Evolutionary conservation across 2,329 filamentous ascomycete genomes (phyloP), one percentile per base, ranked within the genome.

Genomic region (Pyrenophora graminea): DNA sequence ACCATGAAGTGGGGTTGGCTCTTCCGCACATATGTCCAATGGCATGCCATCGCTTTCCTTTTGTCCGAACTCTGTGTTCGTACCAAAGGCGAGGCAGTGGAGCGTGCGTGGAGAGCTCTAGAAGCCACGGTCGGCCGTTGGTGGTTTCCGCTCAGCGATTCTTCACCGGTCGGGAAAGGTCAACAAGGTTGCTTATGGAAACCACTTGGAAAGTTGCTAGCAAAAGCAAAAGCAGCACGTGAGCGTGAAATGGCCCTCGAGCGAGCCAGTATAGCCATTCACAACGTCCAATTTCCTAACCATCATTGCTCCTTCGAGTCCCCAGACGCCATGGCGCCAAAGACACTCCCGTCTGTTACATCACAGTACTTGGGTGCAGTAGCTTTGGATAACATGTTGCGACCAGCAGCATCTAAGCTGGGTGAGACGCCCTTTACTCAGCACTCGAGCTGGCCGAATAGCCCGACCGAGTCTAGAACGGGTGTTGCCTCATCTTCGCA

Each of bases 1-100:
- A 86, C 82, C 0, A 76, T 79, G 61, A 82, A 84, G 62, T 88
- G 85, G 85, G 78, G 80, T 33, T 88, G 85, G 85, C 75, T 86
- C 0, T 86, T 86, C 73, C 76, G 77, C 18, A 85, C 83, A 1
- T 85, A 86, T 50, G 80, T 85, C 59, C 85, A 87, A 62, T 87
- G 84, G 84, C 83, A 86, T 62, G 81, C 83, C 2, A 76, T 86
- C 32, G 83, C 83, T 1, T 86, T 85, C 61, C 76, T 85, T 3
- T 74, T 86, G 6, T 81, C 81, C 1, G 82, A 86, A 58, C 74
- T 86, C 0, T 85, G 82, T 58, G 76, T 81, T 12, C 79, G 82
- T 19, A 82, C 81, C 5, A 77, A 76, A 25, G 83, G 83, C 19
- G 79, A 81, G 18, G 70, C 81, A 0, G 82, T 85, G 0, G 82